phyloP scores from a whole-genome alignment of 2,329 filamentous ascomycete genomes.

The Colletotrichum costaricense region DNA sequence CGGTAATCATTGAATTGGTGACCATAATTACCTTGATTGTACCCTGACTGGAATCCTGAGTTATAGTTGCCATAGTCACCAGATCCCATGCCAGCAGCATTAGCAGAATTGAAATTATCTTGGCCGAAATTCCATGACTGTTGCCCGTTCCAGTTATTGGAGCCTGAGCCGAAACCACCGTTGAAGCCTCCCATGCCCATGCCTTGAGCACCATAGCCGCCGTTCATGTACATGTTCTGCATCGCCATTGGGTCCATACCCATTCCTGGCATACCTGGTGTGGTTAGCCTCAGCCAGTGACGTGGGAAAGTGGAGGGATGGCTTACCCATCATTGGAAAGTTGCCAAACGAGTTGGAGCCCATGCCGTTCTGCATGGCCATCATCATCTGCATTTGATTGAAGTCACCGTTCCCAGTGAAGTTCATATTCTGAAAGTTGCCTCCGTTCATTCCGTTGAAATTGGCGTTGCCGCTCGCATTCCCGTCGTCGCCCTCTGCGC shows the following conservation, averaged over 20 bases:
- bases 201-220: constrained; percentile 77
- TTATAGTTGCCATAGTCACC: constrained; percentile 86
- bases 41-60: constrained; percentile 81
- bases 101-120: constrained; percentile 91
- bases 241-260: constrained; percentile 84
- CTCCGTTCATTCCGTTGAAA: constrained; percentile 55
- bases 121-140: constrained; percentile 86
- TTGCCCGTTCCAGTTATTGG: constrained; percentile 84
- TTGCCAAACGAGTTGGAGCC: constrained; percentile 63
- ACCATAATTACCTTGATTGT: constrained; percentile 87
- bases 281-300: constrained; percentile 41
- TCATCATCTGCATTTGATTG: constrained; percentile 85
- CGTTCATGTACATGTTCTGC: constrained; percentile 84
- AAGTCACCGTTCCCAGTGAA: constrained; percentile 71
- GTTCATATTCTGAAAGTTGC: constrained; percentile 67
- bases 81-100: constrained; percentile 82
- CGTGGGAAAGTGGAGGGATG: neutral
- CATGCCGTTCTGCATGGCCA: constrained; percentile 80
- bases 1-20: constrained; percentile 85
- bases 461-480: constrained; percentile 46
- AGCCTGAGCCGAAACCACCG: constrained; percentile 69
- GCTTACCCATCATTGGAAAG: constrained; percentile 90
- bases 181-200: constrained; percentile 85
- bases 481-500: constrained; percentile 38
- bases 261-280: constrained; percentile 81